A percentile compares a stretch with the other conserved stretches of the same genome.
These are phyloP conservation scores for Margaritispora aquatica DNA, from an alignment of 495 filamentous ascomycete species.

Conservation along the genomic window DNA sequence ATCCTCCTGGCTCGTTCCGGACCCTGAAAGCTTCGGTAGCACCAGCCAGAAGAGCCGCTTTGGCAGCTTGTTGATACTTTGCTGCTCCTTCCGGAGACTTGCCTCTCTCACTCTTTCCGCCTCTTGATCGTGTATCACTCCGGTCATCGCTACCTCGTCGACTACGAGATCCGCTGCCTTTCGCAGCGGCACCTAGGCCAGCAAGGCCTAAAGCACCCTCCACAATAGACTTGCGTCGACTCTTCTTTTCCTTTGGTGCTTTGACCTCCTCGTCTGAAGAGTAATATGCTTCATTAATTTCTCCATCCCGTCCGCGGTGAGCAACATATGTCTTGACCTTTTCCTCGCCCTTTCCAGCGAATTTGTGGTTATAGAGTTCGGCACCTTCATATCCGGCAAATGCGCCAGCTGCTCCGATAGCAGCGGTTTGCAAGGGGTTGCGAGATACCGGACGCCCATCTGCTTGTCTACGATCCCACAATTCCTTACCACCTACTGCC, in stretches of 20 bases:
- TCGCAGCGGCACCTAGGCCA: slow-evolving; percentile 59
- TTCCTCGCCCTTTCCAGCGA: slow-evolving; percentile 28
- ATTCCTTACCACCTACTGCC: slow-evolving; percentile 48
- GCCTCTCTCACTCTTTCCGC: slow-evolving; percentile 25
- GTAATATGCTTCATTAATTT: slow-evolving; percentile 40
- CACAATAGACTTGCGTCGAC: slow-evolving; percentile 58
- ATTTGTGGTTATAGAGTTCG: slow-evolving; percentile 40
- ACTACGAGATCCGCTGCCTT: slow-evolving; percentile 33
- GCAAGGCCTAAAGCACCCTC: slow-evolving; percentile 63
- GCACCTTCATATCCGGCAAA: slow-evolving; percentile 48
- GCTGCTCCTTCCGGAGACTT: slow-evolving; percentile 37
- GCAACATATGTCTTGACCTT: slow-evolving; percentile 39
- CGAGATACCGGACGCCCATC: slow-evolving; percentile 38
- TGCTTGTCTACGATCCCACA: slow-evolving; percentile 47
- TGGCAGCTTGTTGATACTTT: slow-evolving; percentile 77
- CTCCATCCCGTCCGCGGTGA: slow-evolving; percentile 38
- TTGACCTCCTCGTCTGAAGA: slow-evolving; percentile 47
- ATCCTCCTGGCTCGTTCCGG: slow-evolving; percentile 77
- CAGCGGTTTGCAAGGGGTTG: slow-evolving; percentile 44
- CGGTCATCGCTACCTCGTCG: slow-evolving; percentile 50
- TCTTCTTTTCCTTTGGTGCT: slow-evolving; percentile 34
- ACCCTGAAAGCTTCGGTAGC: slow-evolving; percentile 83
- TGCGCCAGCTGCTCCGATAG: slow-evolving; percentile 47
- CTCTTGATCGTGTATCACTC: slow-evolving; percentile 41
- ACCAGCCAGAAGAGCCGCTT: slow-evolving; percentile 78